Evolutionary conservation across 164 flowering plant species (phyloP), one percentile per base, ranked within the genome.

Genomic region (Vitis rotundifolia): DNA sequence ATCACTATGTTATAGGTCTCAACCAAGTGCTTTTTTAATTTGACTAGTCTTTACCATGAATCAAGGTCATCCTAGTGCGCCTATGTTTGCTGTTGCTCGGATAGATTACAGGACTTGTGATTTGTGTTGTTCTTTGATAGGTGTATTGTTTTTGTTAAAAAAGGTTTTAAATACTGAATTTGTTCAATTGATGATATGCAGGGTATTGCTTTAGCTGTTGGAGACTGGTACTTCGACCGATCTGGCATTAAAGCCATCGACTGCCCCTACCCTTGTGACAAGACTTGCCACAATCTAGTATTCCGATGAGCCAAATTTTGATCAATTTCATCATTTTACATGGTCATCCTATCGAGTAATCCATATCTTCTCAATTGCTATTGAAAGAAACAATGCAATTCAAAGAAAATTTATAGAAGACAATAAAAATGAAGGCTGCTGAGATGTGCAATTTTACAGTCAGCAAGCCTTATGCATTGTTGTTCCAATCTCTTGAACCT

Each of bases 181-280:
- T 49, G 4, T 26, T 11, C n/a, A 60, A 61, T 71, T 49, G 15
- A 3, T 62, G 44, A 37, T 59, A 16, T 81, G 83, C 89, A 91
- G 97, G 82, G 84, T 3, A 85, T 91, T 63, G 97, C 96, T 56
- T 49, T 74, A 31, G 81, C 97, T 49, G 94, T 92, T 50, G 97
- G 97, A 31, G 89, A 92, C 71, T 92, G 98, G 98, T 92, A 83
- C 70, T 89, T 91, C 51, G 94, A 88, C 22, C 75, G 98, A 54
- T 28, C 84, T 29, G 77, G 69, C 13, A 76, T 75, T 2, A 85
- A 86, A 77, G 70, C 66, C 16, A 80, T 88, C 8, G 94, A 92
- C 71, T 91, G 98, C 57, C 79, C 92, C 0, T 91, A 91, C 74
- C 97, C 96, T 26, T 92, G 96, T 68, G 94, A 90, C 78, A 79